Evolutionary conservation across 805 yeast genomes (phyloP).

Genomic region (Metschnikowia picachoensis): DNA sequence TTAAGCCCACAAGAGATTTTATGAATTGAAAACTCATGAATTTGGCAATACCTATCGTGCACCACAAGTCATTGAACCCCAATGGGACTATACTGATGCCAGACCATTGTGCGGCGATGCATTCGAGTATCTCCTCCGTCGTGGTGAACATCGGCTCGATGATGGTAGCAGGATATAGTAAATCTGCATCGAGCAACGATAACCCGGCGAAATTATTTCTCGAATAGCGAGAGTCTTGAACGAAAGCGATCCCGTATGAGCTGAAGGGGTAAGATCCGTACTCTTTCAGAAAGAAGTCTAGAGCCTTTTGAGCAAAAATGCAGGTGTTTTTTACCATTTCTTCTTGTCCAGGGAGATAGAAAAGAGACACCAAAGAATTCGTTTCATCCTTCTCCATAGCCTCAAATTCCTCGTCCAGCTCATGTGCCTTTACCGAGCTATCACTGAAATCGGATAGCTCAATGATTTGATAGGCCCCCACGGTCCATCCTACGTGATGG

Average conservation of each 20-base stretch:
- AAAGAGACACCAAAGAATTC: constrained; percentile 47
- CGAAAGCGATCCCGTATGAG: constrained; percentile 72
- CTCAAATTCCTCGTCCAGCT: constrained; percentile 27
- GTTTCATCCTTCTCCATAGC: constrained; percentile 29
- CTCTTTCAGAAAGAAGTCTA: constrained; percentile 80
- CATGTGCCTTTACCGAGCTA: constrained; percentile 25
- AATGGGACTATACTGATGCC: constrained; percentile 87
- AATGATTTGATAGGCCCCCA: constrained; percentile 77
- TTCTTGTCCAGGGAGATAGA: constrained; percentile 56
- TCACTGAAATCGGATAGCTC: constrained; percentile 45
- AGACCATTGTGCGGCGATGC: constrained; percentile 86
- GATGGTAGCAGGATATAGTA: constrained; percentile 66
- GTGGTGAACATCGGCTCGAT: constrained; percentile 75
- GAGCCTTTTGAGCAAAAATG: constrained; percentile 67
- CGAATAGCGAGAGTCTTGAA: constrained; percentile 29
- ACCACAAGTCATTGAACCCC: constrained; percentile 80
- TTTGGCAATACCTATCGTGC: constrained; percentile 77
- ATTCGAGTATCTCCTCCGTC: constrained; percentile 64
- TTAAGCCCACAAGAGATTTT: constrained; percentile 70
- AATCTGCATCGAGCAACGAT: constrained; percentile 52
- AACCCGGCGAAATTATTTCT: constrained; percentile 68
- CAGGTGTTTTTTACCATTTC: constrained; percentile 66
- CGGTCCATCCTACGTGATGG: constrained; percentile 92
- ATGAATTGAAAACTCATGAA: constrained; percentile 78
- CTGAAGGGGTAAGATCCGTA: constrained; percentile 93